Base-by-base conservation (phyloP, 495 filamentous ascomycete genomes). In the Neurospora africana region DNA sequence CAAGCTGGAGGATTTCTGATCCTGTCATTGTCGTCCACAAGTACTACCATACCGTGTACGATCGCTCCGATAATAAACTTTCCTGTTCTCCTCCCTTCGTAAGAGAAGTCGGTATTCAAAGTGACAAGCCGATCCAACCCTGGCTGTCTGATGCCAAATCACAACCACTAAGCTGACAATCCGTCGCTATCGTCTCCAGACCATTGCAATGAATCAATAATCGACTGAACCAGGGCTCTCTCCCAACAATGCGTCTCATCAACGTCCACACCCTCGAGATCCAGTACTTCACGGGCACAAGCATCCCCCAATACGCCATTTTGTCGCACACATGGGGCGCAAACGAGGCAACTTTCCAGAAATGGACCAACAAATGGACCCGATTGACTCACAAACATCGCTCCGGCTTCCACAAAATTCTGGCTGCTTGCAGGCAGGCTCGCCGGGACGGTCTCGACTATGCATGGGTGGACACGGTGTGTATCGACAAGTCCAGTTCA, bases 1-100 rank as follows among this genome's bases (percentile, higher is more conserved):
- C 80, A 91, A 86, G 79, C 77, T 93, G 76, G 91, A 94, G 80
- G 86, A 91, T 82, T 86, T 92, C 73, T 92, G 79, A 83, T 44
- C 6, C 5, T 17, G 5, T 17, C 53, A 15, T 61, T 17, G 23
- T 15, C 53, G 23, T 15, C 53, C 5, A 27, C 53, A 61, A 58
- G 3, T 5, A 58, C 11, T 15, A 2, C 1, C 23, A 11, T 15
- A 2, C 1, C 23, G 21, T 27, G 47, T 58, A 58, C 11, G 23
- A 53, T 58, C 10, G 21, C 21, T 27, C 11, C 21, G 5, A 58
- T 15, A 27, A 15, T 27, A 11, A 58, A 23, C 10, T 27, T 58
- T 4, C 4, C 5, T 27, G 8, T 15, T 27, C 21, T 15, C 23
- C 21, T 15, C 23, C 21, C 2, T 27, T 13, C 17, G 5, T 23